Percentiles rank a stretch among this genome's conserved stretches.
phyloP scores from a whole-genome alignment of 768 basidiomycete genomes.

The Brasilioporus rufonigricans region DNA sequence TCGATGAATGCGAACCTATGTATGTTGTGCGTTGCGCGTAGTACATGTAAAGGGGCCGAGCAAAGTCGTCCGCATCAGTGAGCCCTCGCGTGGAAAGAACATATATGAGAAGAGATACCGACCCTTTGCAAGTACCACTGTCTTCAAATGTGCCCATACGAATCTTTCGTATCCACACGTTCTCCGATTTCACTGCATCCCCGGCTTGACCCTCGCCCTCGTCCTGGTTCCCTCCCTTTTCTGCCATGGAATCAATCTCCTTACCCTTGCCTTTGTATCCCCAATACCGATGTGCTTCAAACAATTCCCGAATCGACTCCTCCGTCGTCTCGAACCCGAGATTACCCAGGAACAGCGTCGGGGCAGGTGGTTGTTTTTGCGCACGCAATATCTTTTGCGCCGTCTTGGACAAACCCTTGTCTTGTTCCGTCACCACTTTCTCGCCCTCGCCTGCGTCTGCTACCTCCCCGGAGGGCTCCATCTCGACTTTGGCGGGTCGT shows the following conservation, averaged over 20 bases:
- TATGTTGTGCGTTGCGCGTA: not conserved
- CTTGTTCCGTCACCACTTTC: constrained; percentile 17
- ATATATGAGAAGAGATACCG: constrained; percentile 23
- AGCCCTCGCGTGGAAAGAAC: not conserved
- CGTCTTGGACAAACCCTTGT: constrained; percentile 51
- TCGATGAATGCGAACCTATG: constrained; percentile 96
- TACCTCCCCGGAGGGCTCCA: constrained; percentile 31
- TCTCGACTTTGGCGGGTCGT: constrained; percentile 49
- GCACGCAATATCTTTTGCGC: constrained; percentile 72
- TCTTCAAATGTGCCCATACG: constrained; percentile 97
- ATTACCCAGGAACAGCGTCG: constrained; percentile 92
- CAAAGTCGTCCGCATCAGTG: not conserved
- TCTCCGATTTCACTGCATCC: constrained; percentile 17
- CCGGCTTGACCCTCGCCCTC: not conserved
- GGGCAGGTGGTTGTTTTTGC: constrained; percentile 82
- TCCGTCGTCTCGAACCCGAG: constrained; percentile 89
- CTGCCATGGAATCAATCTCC: constrained; percentile 12
- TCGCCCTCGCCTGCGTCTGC: constrained; percentile 25
- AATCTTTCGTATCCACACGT: constrained; percentile 72
- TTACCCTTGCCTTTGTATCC: constrained; percentile 34
- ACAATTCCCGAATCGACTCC: constrained; percentile 63
- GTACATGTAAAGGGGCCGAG: not conserved
- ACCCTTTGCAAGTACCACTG: constrained; percentile 95
- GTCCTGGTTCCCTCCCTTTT: constrained; percentile 22
- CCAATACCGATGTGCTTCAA: constrained; percentile 56